Percentiles rank a stretch among this genome's conserved stretches.
Conservation (phyloP, 1,139 yeast species). For the Debaryomyces udenii region DNA sequence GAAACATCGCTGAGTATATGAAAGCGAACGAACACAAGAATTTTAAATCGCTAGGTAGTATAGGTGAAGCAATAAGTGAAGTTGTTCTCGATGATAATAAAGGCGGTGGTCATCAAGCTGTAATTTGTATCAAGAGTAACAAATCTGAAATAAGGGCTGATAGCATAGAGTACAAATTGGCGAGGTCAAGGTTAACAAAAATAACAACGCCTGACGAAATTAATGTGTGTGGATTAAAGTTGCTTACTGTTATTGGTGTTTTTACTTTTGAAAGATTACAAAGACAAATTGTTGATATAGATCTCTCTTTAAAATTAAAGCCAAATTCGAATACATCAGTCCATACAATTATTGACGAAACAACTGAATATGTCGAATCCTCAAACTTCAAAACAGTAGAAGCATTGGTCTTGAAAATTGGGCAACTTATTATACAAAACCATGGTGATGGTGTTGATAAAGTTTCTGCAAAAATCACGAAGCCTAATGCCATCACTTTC, state of each 20-base stretch:
- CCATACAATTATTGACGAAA: conserved; percentile 45
- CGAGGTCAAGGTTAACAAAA: conserved; percentile 28
- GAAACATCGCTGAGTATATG: conserved; percentile 59
- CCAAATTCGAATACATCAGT: conserved; percentile 37
- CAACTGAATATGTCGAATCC: conserved; percentile 62
- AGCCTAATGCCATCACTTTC: conserved; percentile 85
- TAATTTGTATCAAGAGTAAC: conserved; percentile 48
- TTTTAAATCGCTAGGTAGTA: conserved; percentile 54
- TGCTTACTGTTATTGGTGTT: conserved; percentile 84
- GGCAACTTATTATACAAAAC: conserved; percentile 58
- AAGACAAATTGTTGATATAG: conserved; percentile 73
- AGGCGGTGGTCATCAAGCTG: conserved; percentile 56
- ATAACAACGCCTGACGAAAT: conserved; percentile 41
- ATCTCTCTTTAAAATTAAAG: conserved; percentile 49
- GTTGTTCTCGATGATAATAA: conserved; percentile 51
- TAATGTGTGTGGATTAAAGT: conserved; percentile 53
- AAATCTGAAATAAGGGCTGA: conserved; percentile 63
- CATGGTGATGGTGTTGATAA: conserved; percentile 37
- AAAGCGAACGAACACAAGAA: conserved; percentile 46
- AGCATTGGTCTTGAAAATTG: conserved; percentile 77
- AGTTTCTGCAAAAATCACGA: conserved; percentile 66
- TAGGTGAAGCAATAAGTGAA: conserved; percentile 58
- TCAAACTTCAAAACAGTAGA: conserved; percentile 91
- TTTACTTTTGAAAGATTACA: conserved; percentile 85
- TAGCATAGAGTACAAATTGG: conserved; percentile 41